Percentiles rank a stretch among this genome's conserved stretches.
phyloP scores from a whole-genome alignment of 352 stramenopile species.

The Phytophthora idaei region DNA sequence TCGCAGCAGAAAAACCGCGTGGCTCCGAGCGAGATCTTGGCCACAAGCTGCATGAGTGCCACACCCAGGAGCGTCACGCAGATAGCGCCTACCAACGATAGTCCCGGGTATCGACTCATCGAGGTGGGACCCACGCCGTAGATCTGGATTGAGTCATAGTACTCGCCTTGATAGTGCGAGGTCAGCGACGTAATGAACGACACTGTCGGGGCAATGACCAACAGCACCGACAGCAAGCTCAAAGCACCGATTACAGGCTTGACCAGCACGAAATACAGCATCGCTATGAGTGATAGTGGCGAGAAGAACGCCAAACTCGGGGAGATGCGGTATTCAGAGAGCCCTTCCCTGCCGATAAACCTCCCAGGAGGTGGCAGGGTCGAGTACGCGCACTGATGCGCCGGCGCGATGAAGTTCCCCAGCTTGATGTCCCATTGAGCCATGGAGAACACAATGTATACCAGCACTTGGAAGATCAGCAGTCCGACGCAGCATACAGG shows the following conservation, averaged over 20 bases:
- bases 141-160: constrained; percentile 28
- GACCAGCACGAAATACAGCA: constrained; percentile 69
- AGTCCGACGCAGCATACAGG: constrained; percentile 73
- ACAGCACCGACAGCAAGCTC: constrained; percentile 36
- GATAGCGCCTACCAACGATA: constrained; percentile 33
- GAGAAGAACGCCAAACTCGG: constrained; percentile 59
- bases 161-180: constrained; percentile 9
- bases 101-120: constrained; percentile 24
- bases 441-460: constrained; percentile 57
- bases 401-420: constrained; percentile 40
- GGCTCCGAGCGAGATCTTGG: constrained; percentile 43
- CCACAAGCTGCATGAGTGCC: constrained; percentile 56
- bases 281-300: constrained; percentile 64
- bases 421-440: constrained; percentile 67
- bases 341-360: constrained; percentile 12
- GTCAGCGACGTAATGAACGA: constrained; percentile 36
- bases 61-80: constrained; percentile 54
- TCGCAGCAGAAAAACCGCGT: constrained; percentile 63
- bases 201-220: constrained; percentile 39
- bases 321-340: constrained; percentile 48
- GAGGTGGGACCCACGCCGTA: constrained; percentile 26
- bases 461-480: constrained; percentile 63
- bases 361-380: constrained; percentile 32
- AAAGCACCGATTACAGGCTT: constrained; percentile 58
- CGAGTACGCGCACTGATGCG: constrained; percentile 45